Evolutionary conservation across 768 basidiomycete species (phyloP).

Genomic region (Lactarius sanguifluus): DNA sequence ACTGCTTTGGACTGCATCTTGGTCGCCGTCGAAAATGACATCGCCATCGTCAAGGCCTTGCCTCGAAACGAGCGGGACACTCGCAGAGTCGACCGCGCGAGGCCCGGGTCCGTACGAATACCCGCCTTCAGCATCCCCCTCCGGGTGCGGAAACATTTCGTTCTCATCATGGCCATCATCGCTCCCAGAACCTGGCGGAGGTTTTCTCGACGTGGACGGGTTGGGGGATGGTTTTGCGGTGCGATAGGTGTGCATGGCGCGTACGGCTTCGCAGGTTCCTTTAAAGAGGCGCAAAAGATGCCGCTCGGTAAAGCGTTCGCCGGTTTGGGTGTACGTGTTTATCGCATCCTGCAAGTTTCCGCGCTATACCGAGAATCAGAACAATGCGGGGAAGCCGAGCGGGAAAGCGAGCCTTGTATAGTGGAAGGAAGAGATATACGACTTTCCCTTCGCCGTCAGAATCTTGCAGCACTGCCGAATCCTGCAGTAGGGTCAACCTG

Average conservation of each 20-base stretch:
- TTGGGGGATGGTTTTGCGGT: conserved; percentile 41
- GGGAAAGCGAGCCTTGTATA: conserved; percentile 68
- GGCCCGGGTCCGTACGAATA: conserved; percentile 60
- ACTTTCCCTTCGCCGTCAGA: conserved; percentile 91
- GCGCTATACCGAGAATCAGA: conserved; percentile 46
- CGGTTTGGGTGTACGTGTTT: conserved; percentile 79
- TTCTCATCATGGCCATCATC: conserved; percentile 58
- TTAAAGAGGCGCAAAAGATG: conserved; percentile 89
- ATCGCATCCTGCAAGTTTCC: conserved; percentile 97
- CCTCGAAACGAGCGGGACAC: conserved; percentile 61
- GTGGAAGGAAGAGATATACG: conserved; percentile 93
- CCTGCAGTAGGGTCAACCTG: conserved; percentile 45
- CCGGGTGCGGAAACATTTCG: conserved; percentile 71
- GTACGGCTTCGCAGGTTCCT: conserved; percentile 91
- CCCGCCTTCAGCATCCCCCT: conserved; percentile 71
- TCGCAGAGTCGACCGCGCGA: conserved; percentile 19
- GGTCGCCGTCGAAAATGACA: conserved; percentile 78
- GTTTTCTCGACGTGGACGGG: conserved; percentile 32
- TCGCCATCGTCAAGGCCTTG: conserved; percentile 53
- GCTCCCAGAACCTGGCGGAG: conserved; percentile 28
- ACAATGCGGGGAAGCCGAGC: conserved; percentile 4
- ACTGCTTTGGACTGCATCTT: conserved; percentile 52
- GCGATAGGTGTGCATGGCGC: conserved; percentile 90
- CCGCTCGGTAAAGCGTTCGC: conserved; percentile 80
- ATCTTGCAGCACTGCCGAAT: conserved; percentile 93